These are phyloP conservation scores for Gnomoniopsis smithogilvyi DNA, from an alignment of 2,329 filamentous ascomycete genomes.

Conservation along the genomic window DNA sequence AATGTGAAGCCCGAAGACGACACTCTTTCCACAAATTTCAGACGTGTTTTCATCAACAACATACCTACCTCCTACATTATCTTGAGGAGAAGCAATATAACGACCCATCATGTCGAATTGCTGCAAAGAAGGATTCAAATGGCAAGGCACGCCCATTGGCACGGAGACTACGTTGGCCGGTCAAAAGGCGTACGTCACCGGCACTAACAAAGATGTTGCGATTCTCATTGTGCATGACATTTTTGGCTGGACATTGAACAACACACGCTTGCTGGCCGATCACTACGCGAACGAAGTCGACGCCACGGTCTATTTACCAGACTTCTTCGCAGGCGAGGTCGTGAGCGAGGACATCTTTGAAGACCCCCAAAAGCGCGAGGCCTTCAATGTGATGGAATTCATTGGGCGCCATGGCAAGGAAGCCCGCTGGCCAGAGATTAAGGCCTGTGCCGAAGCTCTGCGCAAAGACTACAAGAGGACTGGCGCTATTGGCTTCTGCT, in stretches of 20 bases:
- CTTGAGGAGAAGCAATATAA: neutral
- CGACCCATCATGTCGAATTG: neutral
- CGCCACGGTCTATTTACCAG: constrained; percentile 45
- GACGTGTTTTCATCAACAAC: too few species aligned
- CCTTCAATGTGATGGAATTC: neutral
- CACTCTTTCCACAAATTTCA: too few species aligned
- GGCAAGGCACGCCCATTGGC: neutral
- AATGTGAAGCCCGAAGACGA: too few species aligned
- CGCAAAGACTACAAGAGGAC: constrained; percentile 28
- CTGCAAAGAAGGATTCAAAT: neutral
- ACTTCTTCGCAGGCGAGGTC: constrained; percentile 36
- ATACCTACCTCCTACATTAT: too few species aligned
- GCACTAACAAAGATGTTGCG: constrained; percentile 34
- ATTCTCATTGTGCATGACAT: constrained; percentile 48
- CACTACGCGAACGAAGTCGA: constrained; percentile 40
- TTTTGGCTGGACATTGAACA: constrained; percentile 47
- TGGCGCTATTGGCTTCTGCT: constrained; percentile 48
- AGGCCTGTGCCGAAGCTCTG: constrained; percentile 33
- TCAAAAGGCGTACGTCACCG: constrained; percentile 34
- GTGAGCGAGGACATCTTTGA: neutral
- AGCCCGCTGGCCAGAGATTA: constrained; percentile 32
- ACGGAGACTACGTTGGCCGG: neutral
- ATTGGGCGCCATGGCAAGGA: neutral
- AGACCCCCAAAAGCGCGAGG: neutral
- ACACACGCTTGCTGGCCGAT: constrained; percentile 47